These are phyloP conservation scores for Sugiyamaella valdiviana DNA, from an alignment of 805 yeast genomes.

Conservation along the genomic window DNA sequence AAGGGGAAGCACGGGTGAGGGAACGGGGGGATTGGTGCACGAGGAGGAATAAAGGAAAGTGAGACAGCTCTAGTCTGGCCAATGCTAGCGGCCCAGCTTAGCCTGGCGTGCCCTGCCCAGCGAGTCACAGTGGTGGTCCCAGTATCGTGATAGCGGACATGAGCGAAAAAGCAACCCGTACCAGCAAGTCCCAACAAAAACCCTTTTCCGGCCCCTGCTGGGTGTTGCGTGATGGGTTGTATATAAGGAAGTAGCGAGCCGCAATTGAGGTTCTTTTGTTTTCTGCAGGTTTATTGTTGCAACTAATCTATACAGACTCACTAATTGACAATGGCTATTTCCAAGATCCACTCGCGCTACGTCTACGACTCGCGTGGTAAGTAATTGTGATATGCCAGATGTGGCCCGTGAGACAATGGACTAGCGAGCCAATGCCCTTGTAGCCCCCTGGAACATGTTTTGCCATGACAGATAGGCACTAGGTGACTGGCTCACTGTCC, in stretches of 20 bases:
- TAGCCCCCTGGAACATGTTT: too few relatives aligned
- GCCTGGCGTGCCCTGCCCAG: too few relatives aligned
- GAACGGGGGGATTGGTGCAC: too few relatives aligned
- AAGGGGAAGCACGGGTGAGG: too few relatives aligned
- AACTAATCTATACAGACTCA: neutral
- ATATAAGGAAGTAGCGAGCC: neutral
- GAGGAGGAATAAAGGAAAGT: too few relatives aligned
- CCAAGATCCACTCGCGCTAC: slow-evolving; percentile 88
- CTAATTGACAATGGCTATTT: slow-evolving; percentile 59
- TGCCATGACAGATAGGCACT: too few relatives aligned
- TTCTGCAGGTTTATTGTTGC: neutral
- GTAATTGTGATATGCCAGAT: slow-evolving; percentile 11
- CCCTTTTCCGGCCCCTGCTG: neutral
- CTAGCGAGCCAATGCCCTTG: too few relatives aligned
- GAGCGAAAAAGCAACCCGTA: neutral
- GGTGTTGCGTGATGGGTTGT: neutral
- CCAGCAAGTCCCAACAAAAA: neutral
- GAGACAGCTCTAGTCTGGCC: too few relatives aligned
- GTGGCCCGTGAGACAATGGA: too few relatives aligned
- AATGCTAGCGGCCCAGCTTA: too few relatives aligned
- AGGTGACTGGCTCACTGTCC: too few relatives aligned
- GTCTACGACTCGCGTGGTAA: slow-evolving; percentile 98
- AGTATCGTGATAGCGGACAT: neutral
- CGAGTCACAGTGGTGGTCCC: neutral
- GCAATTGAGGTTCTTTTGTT: neutral